phyloP scores from a whole-genome alignment of 805 yeast species.

The Geotrichum ghanense region DNA sequence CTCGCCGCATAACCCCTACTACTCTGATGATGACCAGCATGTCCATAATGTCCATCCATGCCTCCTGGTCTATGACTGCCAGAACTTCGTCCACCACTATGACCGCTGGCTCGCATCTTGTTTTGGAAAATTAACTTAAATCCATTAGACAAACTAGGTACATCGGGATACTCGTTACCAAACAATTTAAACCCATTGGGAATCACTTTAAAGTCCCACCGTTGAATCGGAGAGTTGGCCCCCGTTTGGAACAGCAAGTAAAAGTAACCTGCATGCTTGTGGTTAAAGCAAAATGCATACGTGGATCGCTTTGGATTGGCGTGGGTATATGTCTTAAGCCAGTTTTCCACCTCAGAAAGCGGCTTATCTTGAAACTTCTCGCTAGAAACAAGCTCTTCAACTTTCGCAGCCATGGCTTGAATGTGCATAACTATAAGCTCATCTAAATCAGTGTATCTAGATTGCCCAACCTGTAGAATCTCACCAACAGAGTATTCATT shows the following conservation, averaged over 20 bases:
- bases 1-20: not conserved
- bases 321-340: constrained; percentile 79
- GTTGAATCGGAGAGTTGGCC: constrained; percentile 35
- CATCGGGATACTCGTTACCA: constrained; percentile 79
- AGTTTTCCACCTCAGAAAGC: constrained; percentile 65
- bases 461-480: constrained; percentile 51
- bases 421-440: constrained; percentile 83
- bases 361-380: constrained; percentile 85
- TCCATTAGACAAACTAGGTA: constrained; percentile 83
- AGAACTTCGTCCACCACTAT: constrained; percentile 69
- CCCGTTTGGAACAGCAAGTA: constrained; percentile 73
- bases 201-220: constrained; percentile 87
- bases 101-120: constrained; percentile 36
- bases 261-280: constrained; percentile 91
- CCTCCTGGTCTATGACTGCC: constrained; percentile 93
- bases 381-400: constrained; percentile 72
- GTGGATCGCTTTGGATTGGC: constrained; percentile 87
- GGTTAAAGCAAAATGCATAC: constrained; percentile 84
- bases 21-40: not conserved
- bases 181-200: constrained; percentile 77
- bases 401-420: constrained; percentile 69
- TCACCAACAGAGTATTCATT: constrained; percentile 52
- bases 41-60: constrained; percentile 80
- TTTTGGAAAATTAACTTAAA: constrained; percentile 51
- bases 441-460: constrained; percentile 76